Base-by-base conservation (phyloP, 192 early-diverging fungal species). In the Backusella liffmaniae region DNA sequence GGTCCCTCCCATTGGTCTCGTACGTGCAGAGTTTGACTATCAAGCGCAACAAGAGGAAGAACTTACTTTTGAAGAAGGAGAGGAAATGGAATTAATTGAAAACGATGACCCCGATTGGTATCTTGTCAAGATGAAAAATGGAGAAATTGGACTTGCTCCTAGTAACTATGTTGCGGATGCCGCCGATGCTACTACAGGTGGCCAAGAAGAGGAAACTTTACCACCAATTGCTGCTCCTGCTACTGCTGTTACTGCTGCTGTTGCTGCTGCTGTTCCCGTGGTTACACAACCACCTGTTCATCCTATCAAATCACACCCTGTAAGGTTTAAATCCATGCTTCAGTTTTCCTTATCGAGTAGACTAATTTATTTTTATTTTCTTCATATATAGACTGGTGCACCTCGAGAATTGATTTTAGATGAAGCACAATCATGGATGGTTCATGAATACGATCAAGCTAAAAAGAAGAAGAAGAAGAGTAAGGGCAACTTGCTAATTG, bases 91-190 rank as follows among this genome's bases (percentile, higher is more conserved):
- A 66, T 80, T 99, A 7, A 91, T 94, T 76, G 95, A 96, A 56
- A 90, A 91, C 21, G 91, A 91, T 72, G 96, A 97, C 76, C 90
- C 90, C 8, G 96, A 98, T 81, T 99, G 98, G 98, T 96, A 90
- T 88, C 89, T 97, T 73, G 95, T 90, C 18, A 88, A 89, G 75
- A 83, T 84, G 35, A 62, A 13, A 62, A 88, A 92, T 73, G 88
- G 84, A 23, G 76, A 89, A 5, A 91, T 92, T 59, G 98, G 98
- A 26, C 91, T 97, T 73, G 90, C 94, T 23, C 98, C 97, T 51
- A 90, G 91, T 66, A 93, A 92, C 51, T 99, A 99, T 83, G 86
- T 99, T 16, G 90, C 90, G 72, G 82, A 67, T 71, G 78, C 51
- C 72, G 44, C 30, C 70, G 79, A 44, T 73, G 44, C 30, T 62